Evolutionary conservation across 192 early-diverging fungal species (phyloP), one percentile per base, ranked within the genome.

Genomic region (Diversispora epigaea): DNA sequence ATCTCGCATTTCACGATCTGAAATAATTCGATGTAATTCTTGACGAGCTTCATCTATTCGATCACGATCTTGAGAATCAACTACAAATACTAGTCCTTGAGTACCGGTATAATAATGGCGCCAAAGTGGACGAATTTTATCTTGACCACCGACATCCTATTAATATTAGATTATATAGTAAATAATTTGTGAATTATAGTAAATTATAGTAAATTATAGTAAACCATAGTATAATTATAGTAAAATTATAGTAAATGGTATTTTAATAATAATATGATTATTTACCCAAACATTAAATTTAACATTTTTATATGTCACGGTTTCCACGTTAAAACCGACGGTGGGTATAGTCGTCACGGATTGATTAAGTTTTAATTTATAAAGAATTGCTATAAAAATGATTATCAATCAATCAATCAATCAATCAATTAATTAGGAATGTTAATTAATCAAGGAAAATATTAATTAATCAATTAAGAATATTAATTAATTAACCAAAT

Each of bases 311-410:
- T 93, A 95, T 54, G 88, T 89, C 14, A 95, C 92, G 12, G 90
- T 90, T 77, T 95, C 93, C 55, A 93, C 92, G 78, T 93, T 95
- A 84, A 95, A 95, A 44, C 92, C 93, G 70, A 98, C 96, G 69
- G 97, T 99, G 12, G 96, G 97, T 76, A 99, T 98, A 57, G 97
- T 99, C 12, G 95, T 98, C 60, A 99, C 95, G 70, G 96, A 94
- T 83, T 99, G 95, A 75, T 96, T 96, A 44, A 99, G 86, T 86
- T 99, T 98, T 55, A 99, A 89, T 86, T 97, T 97, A 90, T 98
- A 99, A 68, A 99, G 87, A 75, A 99, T 99, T 72, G 97, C 87
- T 88, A 79, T 47, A 14, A 11, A 14, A 4, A 54, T 14, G 10
- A 54, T 54, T 17, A 12, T 4, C 4, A 54, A 17, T 17, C 12